Percentiles rank a stretch among this genome's conserved stretches.
phyloP scores from a whole-genome alignment of 495 filamentous ascomycete genomes.

The Amorphotheca resinae region DNA sequence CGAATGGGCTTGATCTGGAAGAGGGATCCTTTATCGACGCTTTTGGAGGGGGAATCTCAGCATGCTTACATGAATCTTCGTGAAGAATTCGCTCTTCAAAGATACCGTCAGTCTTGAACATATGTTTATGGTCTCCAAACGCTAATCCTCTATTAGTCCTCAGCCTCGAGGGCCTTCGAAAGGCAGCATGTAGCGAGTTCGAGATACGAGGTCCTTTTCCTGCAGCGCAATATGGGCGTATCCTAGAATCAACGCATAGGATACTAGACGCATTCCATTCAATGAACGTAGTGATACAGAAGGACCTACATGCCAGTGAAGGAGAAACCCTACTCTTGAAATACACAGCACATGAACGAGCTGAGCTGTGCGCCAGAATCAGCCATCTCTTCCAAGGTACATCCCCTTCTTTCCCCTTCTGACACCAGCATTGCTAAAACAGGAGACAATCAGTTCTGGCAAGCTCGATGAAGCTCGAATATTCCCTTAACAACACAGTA shows the following conservation, averaged over 20 bases:
- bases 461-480: conserved; percentile 84
- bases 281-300: conserved; percentile 85
- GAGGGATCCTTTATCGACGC: conserved; percentile 72
- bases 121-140: not conserved
- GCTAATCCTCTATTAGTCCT: conserved; percentile 31
- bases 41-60: conserved; percentile 41
- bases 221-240: conserved; percentile 48
- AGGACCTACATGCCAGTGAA: conserved; percentile 60
- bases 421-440: conserved; percentile 12
- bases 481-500: conserved; percentile 76
- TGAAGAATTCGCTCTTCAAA: conserved; percentile 58
- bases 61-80: conserved; percentile 67
- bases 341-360: conserved; percentile 69
- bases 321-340: conserved; percentile 69
- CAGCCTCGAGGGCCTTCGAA: conserved; percentile 58
- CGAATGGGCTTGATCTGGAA: conserved; percentile 95
- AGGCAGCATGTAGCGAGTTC: conserved; percentile 67
- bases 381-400: conserved; percentile 81
- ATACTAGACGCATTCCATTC: conserved; percentile 90
- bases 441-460: conserved; percentile 66
- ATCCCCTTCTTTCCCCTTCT: conserved; percentile 10
- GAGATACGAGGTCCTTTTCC: conserved; percentile 78
- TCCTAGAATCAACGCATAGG: conserved; percentile 64
- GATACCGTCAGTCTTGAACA: conserved; percentile 25
- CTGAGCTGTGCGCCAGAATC: conserved; percentile 68